Evolutionary conservation across 2,329 filamentous ascomycete species (phyloP), one percentile per base, ranked within the genome.

Genomic region (Mollisia scopiformis): DNA sequence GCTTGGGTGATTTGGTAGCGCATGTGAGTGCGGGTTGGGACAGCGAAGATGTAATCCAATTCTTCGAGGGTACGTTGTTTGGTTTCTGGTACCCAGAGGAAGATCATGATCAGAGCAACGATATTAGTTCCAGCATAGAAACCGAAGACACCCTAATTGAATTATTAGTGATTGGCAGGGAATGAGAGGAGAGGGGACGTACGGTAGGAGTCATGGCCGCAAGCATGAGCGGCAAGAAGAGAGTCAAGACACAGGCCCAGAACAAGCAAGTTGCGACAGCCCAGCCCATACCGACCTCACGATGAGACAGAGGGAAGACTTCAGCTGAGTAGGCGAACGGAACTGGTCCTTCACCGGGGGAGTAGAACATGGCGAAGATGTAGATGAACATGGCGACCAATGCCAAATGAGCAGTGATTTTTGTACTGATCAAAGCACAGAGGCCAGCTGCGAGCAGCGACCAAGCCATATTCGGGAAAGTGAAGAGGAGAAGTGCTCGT

Each of bases 401-500:
- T 0, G 75, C 84, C 13, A 84, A 71, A 69, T 83, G 81, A 2
- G 79, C 80, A 1, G 62, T 75, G 13, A 66, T 74, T 0, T 69
- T 63, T 11, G 68, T 64, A 0, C 41, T 70, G 21, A 87, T 80
- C 39, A 83, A 78, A 55, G 84, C 85, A 67, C 80, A 84, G 50
- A 88, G 79, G 4, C 84, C 86, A n/a, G 84, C 85, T 0, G 84
- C 83, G 1, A 89, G 78, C n/a, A 89, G 74, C 4, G 85, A 86
- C 85, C 86, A 88, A 13, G 83, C 83, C 86, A 89, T 89, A 61
- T 88, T 80, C 0, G 86, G 86, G 71, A 89, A 88, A 2, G 87
- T 89, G 73, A 89, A 88, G 14, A 62, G 55, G 8, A 3, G 78
- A 16, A 89, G 77, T 16, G 83, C 76, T 33, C 87, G 81, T 33